Evolutionary conservation across 495 filamentous ascomycete genomes (phyloP), one percentile per base, ranked within the genome.

Genomic region (Aspergillus indologenus): DNA sequence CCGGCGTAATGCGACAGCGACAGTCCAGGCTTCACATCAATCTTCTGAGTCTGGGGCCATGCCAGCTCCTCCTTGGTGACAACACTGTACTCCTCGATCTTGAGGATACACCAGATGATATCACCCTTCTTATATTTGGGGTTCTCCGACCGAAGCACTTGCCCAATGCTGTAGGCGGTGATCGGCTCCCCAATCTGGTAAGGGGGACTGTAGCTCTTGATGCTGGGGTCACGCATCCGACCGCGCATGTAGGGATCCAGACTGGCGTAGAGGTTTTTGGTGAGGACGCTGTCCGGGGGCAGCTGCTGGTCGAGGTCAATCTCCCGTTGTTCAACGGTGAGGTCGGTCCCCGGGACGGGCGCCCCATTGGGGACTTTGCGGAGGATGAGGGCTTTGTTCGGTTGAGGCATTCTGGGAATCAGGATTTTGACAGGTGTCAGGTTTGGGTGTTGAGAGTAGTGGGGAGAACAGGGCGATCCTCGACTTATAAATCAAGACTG

Each of bases 201-300:
- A 3, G 81, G 60, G 5, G 80, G 70, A 11, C 63, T 57, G 75
- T 87, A 88, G 1, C 82, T 86, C 60, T 82, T 77, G 58, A 65
- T 67, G 58, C 54, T 24, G 17, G 77, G 44, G 14, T 69, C 53
- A 8, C 70, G 64, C 73, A 76, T 73, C 24, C 79, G 76, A 48
- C 87, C 86, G 31, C 90, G 84, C 68, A 84, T 81, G 75, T 91
- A 91, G 2, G 90, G 90, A 71, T 93, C 90, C 70, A 56, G 26
- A 85, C 87, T 43, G 87, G 83, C 74, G 61, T 82, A 86, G 68
- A 85, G 78, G 65, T 85, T 84, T 65, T 85, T 82, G 57, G 81
- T 70, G 21, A 81, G 81, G 19, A 91, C 56, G 45, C 88, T 47
- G 45, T 47, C 22, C 7, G 45, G 45, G 1, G 45, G 18, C 11